Evolutionary conservation across 305 asterid genomes (phyloP), one percentile per base, ranked within the genome.

Genomic region (Petunia hybrid): DNA sequence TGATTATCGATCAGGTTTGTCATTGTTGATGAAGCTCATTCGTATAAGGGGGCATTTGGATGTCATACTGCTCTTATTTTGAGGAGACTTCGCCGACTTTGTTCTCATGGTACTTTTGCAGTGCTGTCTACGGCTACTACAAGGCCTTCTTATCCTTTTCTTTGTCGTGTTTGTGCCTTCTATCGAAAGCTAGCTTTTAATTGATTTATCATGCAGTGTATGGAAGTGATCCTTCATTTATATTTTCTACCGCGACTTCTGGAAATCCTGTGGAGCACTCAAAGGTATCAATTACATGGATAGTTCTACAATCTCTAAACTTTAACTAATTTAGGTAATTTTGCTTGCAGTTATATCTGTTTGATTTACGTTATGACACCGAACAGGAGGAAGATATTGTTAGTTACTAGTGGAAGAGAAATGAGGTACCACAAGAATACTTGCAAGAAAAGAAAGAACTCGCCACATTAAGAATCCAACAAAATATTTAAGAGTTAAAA

Each of bases 221-320:
- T 85, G 93, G 98, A 85, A 90, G 94, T 84, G 91, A 85, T 77
- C 99, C 99, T 85, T 96, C 98, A 83, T 96, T 96, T 85, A 81
- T 96, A 83, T 93, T 94, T 89, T 92, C 94, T 85, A 92, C 98
- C 81, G 99, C 99, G 12, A 96, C 99, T 71, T 96, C 98, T 85
- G 97, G 93, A 41, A 96, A 96, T 86, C 99, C 99, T 68, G 78
- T 81, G 87, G 98, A 91, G 86, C 99, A 96, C 74, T 91, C 95
- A 80, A 92, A 92, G 99, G 99, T 95, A 90, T 81, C 82, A 46
- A 82, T 71, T 10, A 8, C 73, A 41, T 65, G 78, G 12, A 16
- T 78, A 63, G 60, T 59, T 79, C 51, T 41, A 53, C 39, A 76
- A 41, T 56, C 38, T 74, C 60, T 81, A 59, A 56, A 35, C 43